A percentile compares a stretch with the other conserved stretches of the same genome.
phyloP scores from a whole-genome alignment of 179 eudicot genomes.

The Actinidia chinensis region DNA sequence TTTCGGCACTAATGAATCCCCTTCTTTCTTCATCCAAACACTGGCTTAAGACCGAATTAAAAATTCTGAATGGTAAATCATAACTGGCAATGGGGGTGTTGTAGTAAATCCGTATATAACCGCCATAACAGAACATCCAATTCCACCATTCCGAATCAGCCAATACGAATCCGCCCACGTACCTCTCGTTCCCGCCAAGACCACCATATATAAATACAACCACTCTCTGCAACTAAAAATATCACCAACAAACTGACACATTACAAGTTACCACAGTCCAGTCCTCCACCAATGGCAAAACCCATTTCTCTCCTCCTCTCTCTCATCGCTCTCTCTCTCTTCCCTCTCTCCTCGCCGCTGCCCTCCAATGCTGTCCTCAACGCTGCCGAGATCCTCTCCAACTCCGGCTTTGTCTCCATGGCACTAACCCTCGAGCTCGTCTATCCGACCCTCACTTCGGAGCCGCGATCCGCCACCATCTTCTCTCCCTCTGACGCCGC shows the following conservation, averaged over 20 bases:
- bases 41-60: not conserved
- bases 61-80: not conserved
- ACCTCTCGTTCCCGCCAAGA: slow-evolving; percentile 3
- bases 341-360: slow-evolving; percentile 25
- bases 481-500: slow-evolving; percentile 64
- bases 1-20: not conserved
- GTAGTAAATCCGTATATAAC: not conserved
- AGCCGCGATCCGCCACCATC: slow-evolving; percentile 44
- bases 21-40: not conserved
- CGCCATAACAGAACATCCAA: not conserved
- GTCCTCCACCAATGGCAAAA: slow-evolving; percentile 15
- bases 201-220: not conserved
- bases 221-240: not conserved
- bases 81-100: not conserved
- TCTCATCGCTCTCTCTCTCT: slow-evolving; percentile 22
- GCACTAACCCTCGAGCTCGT: slow-evolving; percentile 56
- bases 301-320: slow-evolving; percentile 3
- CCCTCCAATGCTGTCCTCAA: slow-evolving; percentile 29
- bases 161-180: not conserved
- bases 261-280: not conserved
- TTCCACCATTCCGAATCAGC: not conserved
- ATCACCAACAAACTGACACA: not conserved
- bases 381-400: slow-evolving; percentile 56
- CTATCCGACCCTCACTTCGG: slow-evolving; percentile 28
- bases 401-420: slow-evolving; percentile 59